phyloP scores from a whole-genome alignment of 2,329 filamentous ascomycete genomes.

The Phyllosticta ampelicida region DNA sequence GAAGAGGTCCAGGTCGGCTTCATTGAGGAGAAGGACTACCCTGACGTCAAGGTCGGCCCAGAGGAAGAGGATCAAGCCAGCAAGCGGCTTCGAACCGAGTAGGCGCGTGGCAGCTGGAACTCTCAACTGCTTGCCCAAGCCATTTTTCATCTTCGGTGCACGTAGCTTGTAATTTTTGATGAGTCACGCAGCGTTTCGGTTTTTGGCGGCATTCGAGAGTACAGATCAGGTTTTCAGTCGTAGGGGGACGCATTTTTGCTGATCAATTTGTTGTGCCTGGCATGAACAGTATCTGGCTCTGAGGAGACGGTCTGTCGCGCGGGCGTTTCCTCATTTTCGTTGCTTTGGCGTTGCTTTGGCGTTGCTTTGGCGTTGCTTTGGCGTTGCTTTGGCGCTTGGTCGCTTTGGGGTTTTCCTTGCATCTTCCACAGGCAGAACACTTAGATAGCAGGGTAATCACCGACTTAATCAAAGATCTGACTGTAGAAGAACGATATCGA shows the following conservation, averaged over 20 bases:
- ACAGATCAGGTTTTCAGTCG: not conserved
- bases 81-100: slow-evolving; percentile 7
- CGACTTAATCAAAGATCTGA: not conserved
- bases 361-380: slow-evolving; percentile 6
- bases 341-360: not conserved
- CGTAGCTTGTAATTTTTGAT: slow-evolving; percentile 8
- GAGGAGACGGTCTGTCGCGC: not conserved
- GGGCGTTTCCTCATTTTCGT: not conserved
- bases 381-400: not conserved
- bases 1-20: slow-evolving; percentile 19
- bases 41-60: slow-evolving; percentile 17
- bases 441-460: not conserved
- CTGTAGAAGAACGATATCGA: not conserved
- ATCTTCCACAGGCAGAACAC: not conserved
- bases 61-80: not conserved
- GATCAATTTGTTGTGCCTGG: slow-evolving; percentile 4
- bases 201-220: slow-evolving; percentile 2
- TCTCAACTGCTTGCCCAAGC: not conserved
- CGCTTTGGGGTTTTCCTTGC: slow-evolving; percentile 6
- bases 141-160: not conserved
- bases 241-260: not conserved
- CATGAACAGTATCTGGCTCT: not conserved
- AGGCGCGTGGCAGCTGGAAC: not conserved
- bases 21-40: slow-evolving; percentile 19
- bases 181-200: slow-evolving; percentile 9